A percentile compares a stretch with the other conserved stretches of the same genome.
Conservation (phyloP, 192 early-diverging fungal genomes). For the Entomortierella lignicola region DNA sequence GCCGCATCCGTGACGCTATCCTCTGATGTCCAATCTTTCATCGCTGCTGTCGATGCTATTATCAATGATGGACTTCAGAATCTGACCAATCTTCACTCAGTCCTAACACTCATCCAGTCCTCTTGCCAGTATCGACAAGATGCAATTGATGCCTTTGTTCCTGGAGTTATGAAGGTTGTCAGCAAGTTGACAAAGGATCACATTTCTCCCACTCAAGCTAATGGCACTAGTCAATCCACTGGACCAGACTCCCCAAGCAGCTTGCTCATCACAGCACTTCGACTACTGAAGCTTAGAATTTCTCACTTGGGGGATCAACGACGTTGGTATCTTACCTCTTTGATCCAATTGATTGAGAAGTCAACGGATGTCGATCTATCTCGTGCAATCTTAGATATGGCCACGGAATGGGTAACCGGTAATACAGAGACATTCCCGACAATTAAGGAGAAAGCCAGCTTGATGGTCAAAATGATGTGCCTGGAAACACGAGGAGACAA, state of each 20-base stretch:
- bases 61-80: slow-evolving; percentile 76
- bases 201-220: slow-evolving; percentile 57
- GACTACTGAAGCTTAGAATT: slow-evolving; percentile 68
- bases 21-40: slow-evolving; percentile 57
- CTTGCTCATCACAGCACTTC: slow-evolving; percentile 64
- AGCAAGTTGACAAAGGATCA: slow-evolving; percentile 90
- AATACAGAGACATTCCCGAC: slow-evolving; percentile 91
- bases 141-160: slow-evolving; percentile 76
- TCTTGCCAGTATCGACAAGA: slow-evolving; percentile 70
- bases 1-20: slow-evolving; percentile 58
- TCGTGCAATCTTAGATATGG: slow-evolving; percentile 82
- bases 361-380: slow-evolving; percentile 81
- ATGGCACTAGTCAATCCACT: slow-evolving; percentile 42
- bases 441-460: slow-evolving; percentile 93
- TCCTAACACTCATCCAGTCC: slow-evolving; percentile 76
- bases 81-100: slow-evolving; percentile 72
- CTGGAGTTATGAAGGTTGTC: slow-evolving; percentile 84
- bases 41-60: slow-evolving; percentile 68
- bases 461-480: slow-evolving; percentile 93
- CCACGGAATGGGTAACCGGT: slow-evolving; percentile 88
- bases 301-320: slow-evolving; percentile 87
- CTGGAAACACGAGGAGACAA: slow-evolving; percentile 79
- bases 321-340: slow-evolving; percentile 81
- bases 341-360: slow-evolving; percentile 89
- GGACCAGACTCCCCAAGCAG: slow-evolving; percentile 62